phyloP scores from a whole-genome alignment of 352 stramenopile species.

The Globisporangium canariense region DNA sequence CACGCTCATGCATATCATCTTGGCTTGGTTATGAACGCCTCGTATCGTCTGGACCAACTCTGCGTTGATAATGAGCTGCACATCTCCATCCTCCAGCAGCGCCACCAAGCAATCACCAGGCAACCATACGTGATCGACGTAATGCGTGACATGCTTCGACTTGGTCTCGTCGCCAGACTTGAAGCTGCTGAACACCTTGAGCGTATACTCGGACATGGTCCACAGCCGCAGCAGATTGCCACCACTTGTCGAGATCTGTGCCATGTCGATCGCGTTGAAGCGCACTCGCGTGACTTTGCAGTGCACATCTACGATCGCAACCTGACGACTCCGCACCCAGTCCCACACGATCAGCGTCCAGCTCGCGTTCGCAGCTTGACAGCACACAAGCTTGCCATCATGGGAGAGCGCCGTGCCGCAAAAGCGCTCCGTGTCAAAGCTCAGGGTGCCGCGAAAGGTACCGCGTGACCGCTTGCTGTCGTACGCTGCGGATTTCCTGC shows the following conservation, averaged over 20 bases:
- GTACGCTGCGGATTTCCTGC: constrained; percentile 9
- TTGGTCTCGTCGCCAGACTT: constrained; percentile 70
- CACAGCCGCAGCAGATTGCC: constrained; percentile 69
- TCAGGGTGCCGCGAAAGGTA: constrained; percentile 40
- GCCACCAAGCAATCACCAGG: constrained; percentile 61
- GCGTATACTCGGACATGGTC: constrained; percentile 69
- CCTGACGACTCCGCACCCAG: constrained; percentile 61
- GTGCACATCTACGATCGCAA: constrained; percentile 63
- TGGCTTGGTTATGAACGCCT: constrained; percentile 45
- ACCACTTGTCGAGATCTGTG: constrained; percentile 69
- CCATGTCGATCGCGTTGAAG: constrained; percentile 80
- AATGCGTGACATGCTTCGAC: constrained; percentile 38
- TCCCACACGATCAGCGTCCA: constrained; percentile 77
- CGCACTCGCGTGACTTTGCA: constrained; percentile 64
- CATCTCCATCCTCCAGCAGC: constrained; percentile 64
- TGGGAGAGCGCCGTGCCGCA: constrained; percentile 50
- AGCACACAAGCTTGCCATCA: constrained; percentile 66
- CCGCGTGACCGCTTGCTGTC: constrained; percentile 11
- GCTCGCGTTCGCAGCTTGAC: constrained; percentile 43
- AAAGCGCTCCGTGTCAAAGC: constrained; percentile 52
- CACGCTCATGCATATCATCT: constrained; percentile 34
- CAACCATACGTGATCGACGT: constrained; percentile 72
- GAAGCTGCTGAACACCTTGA: constrained; percentile 71
- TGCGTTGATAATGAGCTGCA: constrained; percentile 73
- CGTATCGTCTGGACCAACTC: constrained; percentile 70